These are phyloP conservation scores for Sphaerosporella brunnea DNA, from an alignment of 495 filamentous ascomycete genomes.

Conservation along the genomic window DNA sequence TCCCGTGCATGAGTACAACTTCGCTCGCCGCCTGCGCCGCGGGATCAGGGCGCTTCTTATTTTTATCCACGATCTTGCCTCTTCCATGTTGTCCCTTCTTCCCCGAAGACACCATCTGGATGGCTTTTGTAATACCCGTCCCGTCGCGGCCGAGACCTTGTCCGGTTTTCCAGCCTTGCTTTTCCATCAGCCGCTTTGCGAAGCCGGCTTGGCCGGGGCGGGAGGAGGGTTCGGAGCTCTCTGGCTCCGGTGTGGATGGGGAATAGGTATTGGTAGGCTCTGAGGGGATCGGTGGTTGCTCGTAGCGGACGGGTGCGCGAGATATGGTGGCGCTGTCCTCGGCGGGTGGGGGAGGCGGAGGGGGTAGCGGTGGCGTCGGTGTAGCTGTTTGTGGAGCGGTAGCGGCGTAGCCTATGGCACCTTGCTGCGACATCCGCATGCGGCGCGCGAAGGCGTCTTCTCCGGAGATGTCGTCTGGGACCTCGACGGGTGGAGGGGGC, in stretches of 20 bases:
- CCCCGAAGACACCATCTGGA: slow-evolving; percentile 71
- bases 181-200: slow-evolving; percentile 68
- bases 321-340: slow-evolving; percentile 44
- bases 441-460: slow-evolving; percentile 58
- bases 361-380: slow-evolving; percentile 22
- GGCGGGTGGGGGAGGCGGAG: slow-evolving; percentile 26
- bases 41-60: slow-evolving; percentile 31
- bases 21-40: slow-evolving; percentile 62
- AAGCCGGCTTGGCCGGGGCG: slow-evolving; percentile 71
- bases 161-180: slow-evolving; percentile 84
- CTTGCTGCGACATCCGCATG: slow-evolving; percentile 31
- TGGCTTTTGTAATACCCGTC: slow-evolving; percentile 63
- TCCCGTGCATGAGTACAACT: slow-evolving; percentile 60
- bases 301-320: slow-evolving; percentile 72
- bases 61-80: slow-evolving; percentile 66
- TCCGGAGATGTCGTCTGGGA: slow-evolving; percentile 41
- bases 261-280: slow-evolving; percentile 28
- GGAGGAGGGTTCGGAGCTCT: slow-evolving; percentile 31
- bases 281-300: slow-evolving; percentile 41
- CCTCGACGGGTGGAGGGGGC: slow-evolving; percentile 26
- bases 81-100: slow-evolving; percentile 53
- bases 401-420: slow-evolving; percentile 31
- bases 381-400: slow-evolving; percentile 17
- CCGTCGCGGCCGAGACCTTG: slow-evolving; percentile 64
- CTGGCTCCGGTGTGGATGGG: slow-evolving; percentile 14